Evolutionary conservation across 2,329 filamentous ascomycete genomes (phyloP), one percentile per base, ranked within the genome.

Genomic region (Bertia moriformis): DNA sequence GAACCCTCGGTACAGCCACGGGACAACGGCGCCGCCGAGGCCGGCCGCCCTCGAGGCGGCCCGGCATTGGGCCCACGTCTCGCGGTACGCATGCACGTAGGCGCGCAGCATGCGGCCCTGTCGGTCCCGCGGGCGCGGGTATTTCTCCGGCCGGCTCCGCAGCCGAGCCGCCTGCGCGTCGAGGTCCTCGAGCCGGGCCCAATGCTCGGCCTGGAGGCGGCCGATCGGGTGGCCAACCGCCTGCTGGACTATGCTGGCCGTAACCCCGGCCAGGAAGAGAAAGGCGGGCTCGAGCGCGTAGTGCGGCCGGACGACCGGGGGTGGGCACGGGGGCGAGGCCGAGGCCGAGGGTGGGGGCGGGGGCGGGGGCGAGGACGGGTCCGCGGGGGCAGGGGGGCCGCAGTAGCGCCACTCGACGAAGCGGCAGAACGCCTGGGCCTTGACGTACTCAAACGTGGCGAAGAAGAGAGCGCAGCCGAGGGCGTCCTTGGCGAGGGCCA

Each of bases 271-370:
- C 0, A 79, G 53, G 3, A 85, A 61, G 3, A 88, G 60, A 49
- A 87, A 87, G 33, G 70, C 63, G 3, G 83, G 82, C 51, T 87
- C 83, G 18, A 87, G 67, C 40, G 80, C 67, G 52, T 85, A 88
- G 51, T 88, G 80, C 3, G 83, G 83, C 4, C 69, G 67, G 43
- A 88, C 84, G n/a, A 13, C 80, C 58, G 10, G 55, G 12, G n/a
- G 12, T n/a, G n/a, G 12, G 12, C n/a, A 12, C 24, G 12, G n/a
- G n/a, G n/a, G n/a, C n/a, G n/a, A n/a, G 7, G n/a, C 33, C n/a
- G 33, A 7, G 18, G 18, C 33, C 33, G 18, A 18, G 7, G 10
- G 12, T 12, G 12, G 10, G 7, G 33, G 10, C 7, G 33, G 33
- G 3, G 67, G 66, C 1, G 4, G 29, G 18, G 17, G 20, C 18